Evolutionary conservation across 2,329 filamentous ascomycete species (phyloP), one percentile per base, ranked within the genome.

Genomic region (Cladosporium sp.): DNA sequence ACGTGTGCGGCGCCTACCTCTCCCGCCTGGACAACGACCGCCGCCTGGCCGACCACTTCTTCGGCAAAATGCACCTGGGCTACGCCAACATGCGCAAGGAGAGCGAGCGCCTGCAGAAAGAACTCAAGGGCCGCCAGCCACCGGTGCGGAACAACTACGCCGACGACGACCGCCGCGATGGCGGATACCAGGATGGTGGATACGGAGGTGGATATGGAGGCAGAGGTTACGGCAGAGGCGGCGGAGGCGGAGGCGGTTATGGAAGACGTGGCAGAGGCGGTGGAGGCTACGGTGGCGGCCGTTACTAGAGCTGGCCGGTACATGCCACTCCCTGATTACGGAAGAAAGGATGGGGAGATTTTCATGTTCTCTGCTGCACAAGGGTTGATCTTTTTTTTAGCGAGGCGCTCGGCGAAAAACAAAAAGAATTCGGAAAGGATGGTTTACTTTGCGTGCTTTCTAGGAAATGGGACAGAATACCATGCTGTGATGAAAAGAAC

Each of bases 61-160:
- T 96, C 70, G 93, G 93, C 18, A 99, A 99, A 77, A 99, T 99
- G 93, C 93, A 99, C 66, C 74, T 99, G 51, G 93, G 93, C 0
- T 99, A 97, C 68, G 93, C 93, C 13, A 89, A 96, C 72, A 99
- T 99, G 93, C 83, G 93, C 61, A 95, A 93, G 77, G 93, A 90
- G 3, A 90, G 83, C 63, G 90, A 96, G 50, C 75, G 80, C n/a
- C 83, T 99, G 56, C 86, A 86, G 45, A 90, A 90, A 70, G 90
- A 96, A 66, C 78, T 96, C 70, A 88, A 89, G 65, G 85, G 85
- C 1, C 76, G 88, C 22, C 76, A 78, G 42, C 80, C 82, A 36
- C 83, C 81, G 15, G 72, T 75, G 17, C 77, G 81, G 60, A 75
- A 80, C 49, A 77, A 78, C 22, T 53, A 58, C 11, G 50, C 51